Evolutionary conservation across 176 grass and related monocot species (phyloP).

Genomic region (Rhynchospora tenuis): DNA sequence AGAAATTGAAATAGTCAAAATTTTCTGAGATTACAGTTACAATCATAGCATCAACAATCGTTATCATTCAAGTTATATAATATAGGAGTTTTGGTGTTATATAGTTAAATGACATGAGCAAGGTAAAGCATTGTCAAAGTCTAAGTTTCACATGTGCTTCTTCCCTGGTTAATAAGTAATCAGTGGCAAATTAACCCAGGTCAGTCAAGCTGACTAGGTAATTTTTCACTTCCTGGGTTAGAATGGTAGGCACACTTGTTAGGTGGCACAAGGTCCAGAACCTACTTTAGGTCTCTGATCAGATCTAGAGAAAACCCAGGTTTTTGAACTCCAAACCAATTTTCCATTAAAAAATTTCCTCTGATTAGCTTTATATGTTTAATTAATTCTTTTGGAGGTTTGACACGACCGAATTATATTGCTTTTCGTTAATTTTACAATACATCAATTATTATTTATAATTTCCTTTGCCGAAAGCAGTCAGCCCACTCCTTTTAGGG

Average conservation of each 20-base stretch:
- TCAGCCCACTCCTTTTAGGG: no score
- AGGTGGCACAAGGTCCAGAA: neutral
- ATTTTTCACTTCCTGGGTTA: no score
- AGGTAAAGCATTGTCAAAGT: neutral
- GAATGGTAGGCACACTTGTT: no score
- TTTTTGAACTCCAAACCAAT: neutral
- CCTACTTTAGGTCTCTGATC: neutral
- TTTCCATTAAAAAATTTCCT: neutral
- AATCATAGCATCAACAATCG: neutral
- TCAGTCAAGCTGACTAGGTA: no score
- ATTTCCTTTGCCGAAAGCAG: neutral
- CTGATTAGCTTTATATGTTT: neutral
- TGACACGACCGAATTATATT: neutral
- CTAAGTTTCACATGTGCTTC: neutral
- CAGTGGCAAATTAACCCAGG: neutral
- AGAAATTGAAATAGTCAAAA: neutral
- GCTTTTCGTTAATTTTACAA: neutral
- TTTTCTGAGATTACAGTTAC: neutral
- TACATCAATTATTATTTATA: neutral
- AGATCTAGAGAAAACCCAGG: neutral
- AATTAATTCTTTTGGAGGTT: neutral
- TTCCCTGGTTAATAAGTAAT: neutral
- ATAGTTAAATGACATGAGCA: neutral
- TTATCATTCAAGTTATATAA: neutral
- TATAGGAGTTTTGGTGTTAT: neutral